Base-by-base conservation (phyloP, 768 basidiomycete genomes). In the Tricholoma hemisulphureum region DNA sequence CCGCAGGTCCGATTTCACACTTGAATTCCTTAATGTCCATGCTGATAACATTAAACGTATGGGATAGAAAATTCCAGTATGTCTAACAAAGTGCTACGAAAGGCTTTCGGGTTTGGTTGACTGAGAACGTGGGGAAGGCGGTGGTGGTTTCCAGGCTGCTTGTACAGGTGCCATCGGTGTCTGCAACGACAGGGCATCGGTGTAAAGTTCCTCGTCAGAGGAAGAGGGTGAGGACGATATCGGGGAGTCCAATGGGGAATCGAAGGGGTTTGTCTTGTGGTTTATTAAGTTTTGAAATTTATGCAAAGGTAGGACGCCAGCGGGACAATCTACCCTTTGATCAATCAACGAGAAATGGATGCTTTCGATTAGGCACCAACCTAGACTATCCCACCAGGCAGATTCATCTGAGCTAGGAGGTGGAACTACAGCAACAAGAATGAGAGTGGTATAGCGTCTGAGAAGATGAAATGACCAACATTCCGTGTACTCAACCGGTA, bases 181-280 rank as follows among this genome's bases (percentile, higher is more conserved):
- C 61, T 86, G 91, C 51, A 91, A 68, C n/a, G 83, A 76, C 37
- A 87, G 75, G 6, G 89, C 90, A 64, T 89, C 81, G 31, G 80
- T 81, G 72, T 91, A 94, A 18, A 94, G 74, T 65, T 93, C 91
- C 67, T 94, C 92, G 61, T 94, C 92, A 2, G 89, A 91, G 7
- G 89, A 88, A 7, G 92, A 89, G 6, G 89, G 88, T 3, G 87
- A 91, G 2, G 87, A 86, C 13, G 89, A 88, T 31, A 85, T 62
- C 6, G 87, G 80, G 0, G 89, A 89, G 41, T 84, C 82, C 49
- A 70, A 70, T 2, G 84, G 80, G 21, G 87, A 88, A 63, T 90
- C 88, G 63, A 93, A 93, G 1, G 93, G 92, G 67, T 93, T 93
- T 34, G 70, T 69, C 55, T 67, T 67, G 52, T 67, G 55, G 52